Percentiles rank a stretch among this genome's conserved stretches.
phyloP scores from a whole-genome alignment of 768 basidiomycete genomes.

The Chalciporus pseudorubinellus region DNA sequence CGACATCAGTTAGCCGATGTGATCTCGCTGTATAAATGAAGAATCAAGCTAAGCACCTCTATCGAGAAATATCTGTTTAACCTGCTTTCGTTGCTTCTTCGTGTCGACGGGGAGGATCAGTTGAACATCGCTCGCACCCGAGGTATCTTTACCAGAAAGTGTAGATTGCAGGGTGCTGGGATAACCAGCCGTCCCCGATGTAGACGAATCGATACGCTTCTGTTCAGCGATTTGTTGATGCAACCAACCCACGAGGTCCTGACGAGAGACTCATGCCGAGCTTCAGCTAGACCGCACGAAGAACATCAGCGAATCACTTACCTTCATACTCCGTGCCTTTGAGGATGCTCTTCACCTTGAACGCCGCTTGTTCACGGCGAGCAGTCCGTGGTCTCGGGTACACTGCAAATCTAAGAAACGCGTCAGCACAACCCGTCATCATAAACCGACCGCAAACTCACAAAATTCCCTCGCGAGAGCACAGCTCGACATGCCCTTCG shows the following conservation, averaged over 20 bases:
- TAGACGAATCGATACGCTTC: conserved; percentile 65
- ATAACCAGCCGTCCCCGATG: conserved; percentile 52
- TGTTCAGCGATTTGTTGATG: conserved; percentile 79
- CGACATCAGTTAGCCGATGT: not conserved
- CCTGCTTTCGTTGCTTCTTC: conserved; percentile 72
- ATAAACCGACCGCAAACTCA: conserved; percentile 35
- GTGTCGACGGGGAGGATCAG: conserved; percentile 64
- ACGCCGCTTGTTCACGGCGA: conserved; percentile 61
- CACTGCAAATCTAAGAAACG: conserved; percentile 48
- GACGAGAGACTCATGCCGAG: conserved; percentile 49
- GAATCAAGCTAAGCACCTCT: conserved; percentile 48
- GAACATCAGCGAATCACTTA: conserved; percentile 29
- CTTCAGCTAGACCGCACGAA: conserved; percentile 4
- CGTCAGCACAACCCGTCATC: conserved; percentile 34
- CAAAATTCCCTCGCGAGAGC: conserved; percentile 82
- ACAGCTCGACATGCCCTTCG: conserved; percentile 65
- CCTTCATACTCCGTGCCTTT: conserved; percentile 75
- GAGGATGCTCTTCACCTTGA: conserved; percentile 81
- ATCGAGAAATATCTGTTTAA: conserved; percentile 67
- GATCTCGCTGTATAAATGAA: not conserved
- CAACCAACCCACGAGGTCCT: conserved; percentile 73
- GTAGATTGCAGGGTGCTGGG: conserved; percentile 37
- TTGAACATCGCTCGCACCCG: conserved; percentile 49
- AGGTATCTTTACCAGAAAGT: conserved; percentile 35
- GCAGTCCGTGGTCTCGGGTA: conserved; percentile 53